phyloP scores from a whole-genome alignment of 148 eudicot species.

The Amaranthus hypochondriacus region DNA sequence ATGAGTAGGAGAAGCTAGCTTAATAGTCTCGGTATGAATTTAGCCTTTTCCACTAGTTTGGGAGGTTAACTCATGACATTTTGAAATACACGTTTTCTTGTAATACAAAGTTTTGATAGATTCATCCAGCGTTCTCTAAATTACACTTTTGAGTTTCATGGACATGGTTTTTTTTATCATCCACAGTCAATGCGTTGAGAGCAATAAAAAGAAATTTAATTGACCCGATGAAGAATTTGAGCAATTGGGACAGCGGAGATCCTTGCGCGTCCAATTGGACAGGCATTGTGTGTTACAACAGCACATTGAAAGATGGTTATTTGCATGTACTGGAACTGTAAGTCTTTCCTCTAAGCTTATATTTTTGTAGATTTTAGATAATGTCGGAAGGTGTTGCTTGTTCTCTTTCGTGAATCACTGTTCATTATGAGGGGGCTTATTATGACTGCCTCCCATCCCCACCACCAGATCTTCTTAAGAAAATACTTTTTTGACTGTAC shows the following conservation, averaged over 20 bases:
- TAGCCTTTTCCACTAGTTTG: background rate
- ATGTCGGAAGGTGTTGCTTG: background rate
- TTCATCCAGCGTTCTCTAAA: no score
- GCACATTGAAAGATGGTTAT: constrained; percentile 34
- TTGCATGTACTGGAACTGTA: constrained; percentile 43
- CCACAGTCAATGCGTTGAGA: constrained; percentile 32
- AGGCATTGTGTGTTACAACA: constrained; percentile 40
- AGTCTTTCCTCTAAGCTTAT: constrained; percentile 15
- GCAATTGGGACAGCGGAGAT: constrained; percentile 37
- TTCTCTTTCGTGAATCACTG: background rate
- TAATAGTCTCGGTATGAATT: background rate
- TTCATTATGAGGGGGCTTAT: no score
- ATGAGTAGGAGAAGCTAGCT: background rate
- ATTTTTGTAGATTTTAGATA: no score
- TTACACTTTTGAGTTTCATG: background rate
- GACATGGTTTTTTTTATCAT: background rate
- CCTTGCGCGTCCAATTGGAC: constrained; percentile 51
- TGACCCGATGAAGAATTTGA: constrained; percentile 35
- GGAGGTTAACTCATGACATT: no score
- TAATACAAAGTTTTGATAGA: no score
- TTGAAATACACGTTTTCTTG: background rate
- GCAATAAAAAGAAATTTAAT: constrained; percentile 27
- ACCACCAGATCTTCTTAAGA: no score
- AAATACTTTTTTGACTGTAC: no score
- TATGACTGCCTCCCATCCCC: no score